A percentile compares a stretch with the other conserved stretches of the same genome.
phyloP scores from a whole-genome alignment of 192 early-diverging fungal genomes.

The Podila epigama region DNA sequence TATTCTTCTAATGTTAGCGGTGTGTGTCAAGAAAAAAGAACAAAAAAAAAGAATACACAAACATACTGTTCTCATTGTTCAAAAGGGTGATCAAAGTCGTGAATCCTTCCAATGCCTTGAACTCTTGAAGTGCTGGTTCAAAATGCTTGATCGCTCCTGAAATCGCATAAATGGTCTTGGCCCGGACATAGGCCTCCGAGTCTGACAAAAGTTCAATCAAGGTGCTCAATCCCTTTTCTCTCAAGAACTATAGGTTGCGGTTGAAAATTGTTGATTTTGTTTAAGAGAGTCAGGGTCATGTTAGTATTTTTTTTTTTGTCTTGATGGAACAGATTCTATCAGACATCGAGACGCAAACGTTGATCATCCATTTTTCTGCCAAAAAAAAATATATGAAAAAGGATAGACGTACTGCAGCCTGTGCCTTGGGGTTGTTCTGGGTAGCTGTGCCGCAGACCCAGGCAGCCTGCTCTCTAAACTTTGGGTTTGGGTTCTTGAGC shows the following conservation, averaged over 20 bases:
- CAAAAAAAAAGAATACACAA: background rate
- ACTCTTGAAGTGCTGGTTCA: slow-evolving; percentile 60
- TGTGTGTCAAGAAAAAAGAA: too few relatives aligned
- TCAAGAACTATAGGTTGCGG: slow-evolving; percentile 50
- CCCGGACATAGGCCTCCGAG: slow-evolving; percentile 53
- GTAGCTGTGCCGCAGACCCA: slow-evolving; percentile 95
- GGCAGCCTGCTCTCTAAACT: slow-evolving; percentile 72
- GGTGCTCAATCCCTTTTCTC: slow-evolving; percentile 53
- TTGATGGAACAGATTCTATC: background rate
- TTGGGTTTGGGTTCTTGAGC: slow-evolving; percentile 55
- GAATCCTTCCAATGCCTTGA: slow-evolving; percentile 58
- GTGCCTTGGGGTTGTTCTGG: slow-evolving; percentile 91
- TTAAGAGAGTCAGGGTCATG: background rate
- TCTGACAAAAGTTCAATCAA: slow-evolving; percentile 57
- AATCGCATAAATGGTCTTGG: slow-evolving; percentile 77
- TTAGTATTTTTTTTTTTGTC: background rate
- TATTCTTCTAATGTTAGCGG: too few relatives aligned
- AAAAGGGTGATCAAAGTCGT: slow-evolving; percentile 54
- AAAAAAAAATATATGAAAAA: background rate
- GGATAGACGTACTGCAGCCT: slow-evolving; percentile 64
- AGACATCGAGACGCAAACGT: too few relatives aligned
- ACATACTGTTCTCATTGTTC: slow-evolving; percentile 51
- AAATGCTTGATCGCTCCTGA: slow-evolving; percentile 71
- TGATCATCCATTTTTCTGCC: background rate
- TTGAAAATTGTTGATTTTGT: background rate